Base-by-base conservation (phyloP, 2,329 filamentous ascomycete genomes). In the Fusarium odoratissimum region DNA sequence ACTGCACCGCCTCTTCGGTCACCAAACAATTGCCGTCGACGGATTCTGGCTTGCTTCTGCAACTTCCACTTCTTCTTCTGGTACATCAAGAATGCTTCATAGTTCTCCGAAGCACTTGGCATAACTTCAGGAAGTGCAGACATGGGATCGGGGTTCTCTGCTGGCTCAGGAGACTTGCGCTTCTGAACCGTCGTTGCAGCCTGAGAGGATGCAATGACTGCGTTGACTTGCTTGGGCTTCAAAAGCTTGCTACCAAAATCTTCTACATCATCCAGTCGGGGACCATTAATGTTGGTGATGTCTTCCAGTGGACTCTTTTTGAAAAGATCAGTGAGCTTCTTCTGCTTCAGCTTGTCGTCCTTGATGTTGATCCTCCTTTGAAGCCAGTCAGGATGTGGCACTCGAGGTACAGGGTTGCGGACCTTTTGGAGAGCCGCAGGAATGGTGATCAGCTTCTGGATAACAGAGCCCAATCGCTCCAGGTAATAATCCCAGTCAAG, bases 31-130 rank as follows among this genome's bases (percentile, higher is more conserved):
- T 99, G 96, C 54, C 95, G 90, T 72, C 97, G 89, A 46, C 95
- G 91, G 67, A 92, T 88, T 28, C 96, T 91, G 38, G 95, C 95
- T 80, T 97, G 93, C 79, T 95, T 97, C 80, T 99, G 96, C 41
- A 98, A 92, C 84, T 95, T 98, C 96, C 96, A 99, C 82, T 99
- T 99, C 84, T 95, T 91, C 83, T 99, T 99, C 80, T 99, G 96
- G 78, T 98, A 98, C 78, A 92, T 88, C 59, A 99, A 82, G 86
- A 97, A 99, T 0, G 90, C 94, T 23, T 90, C 85, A 75, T 99
- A 99, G 81, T 99, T 92, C 54, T 96, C 91, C 1, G 91, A 93
- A 25, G 96, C 93, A 30, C 89, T 89, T 3, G 96, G 95, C 92
- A 97, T 97, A 45, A 90, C 88, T 68, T 92, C 90, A 0, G 96